Percentiles rank a stretch among this genome's conserved stretches.
Evolutionary conservation across 2,329 filamentous ascomycete species (phyloP).

Genomic region (Paramyrothecium sp.): DNA sequence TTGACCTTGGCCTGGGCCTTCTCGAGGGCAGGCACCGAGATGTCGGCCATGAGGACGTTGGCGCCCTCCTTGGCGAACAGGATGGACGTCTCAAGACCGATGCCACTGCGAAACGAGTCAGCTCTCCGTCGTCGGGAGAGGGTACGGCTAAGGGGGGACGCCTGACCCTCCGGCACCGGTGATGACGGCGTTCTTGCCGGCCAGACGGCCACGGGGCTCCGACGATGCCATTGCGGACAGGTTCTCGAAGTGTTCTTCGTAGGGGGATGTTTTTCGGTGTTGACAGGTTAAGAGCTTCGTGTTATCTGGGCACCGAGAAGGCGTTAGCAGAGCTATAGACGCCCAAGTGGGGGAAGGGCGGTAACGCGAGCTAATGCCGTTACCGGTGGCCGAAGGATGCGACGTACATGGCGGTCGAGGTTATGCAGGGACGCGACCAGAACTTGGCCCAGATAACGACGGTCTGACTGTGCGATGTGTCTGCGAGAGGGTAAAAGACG

Average conservation of each 20-base stretch:
- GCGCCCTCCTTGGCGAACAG: conserved; percentile 89
- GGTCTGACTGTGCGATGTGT: too few relatives aligned
- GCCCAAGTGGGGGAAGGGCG: too few relatives aligned
- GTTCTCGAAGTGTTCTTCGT: background rate
- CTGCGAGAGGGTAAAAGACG: background rate
- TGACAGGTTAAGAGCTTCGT: background rate
- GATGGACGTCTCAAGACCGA: conserved; percentile 88
- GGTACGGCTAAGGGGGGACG: conserved; percentile 37
- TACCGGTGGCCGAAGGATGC: too few relatives aligned
- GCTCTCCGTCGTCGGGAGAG: conserved; percentile 6
- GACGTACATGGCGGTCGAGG: too few relatives aligned
- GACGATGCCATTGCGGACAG: conserved; percentile 21
- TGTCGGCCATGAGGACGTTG: conserved; percentile 80
- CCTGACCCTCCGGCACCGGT: conserved; percentile 88
- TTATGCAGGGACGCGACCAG: too few relatives aligned
- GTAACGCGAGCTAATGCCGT: too few relatives aligned
- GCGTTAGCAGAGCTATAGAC: too few relatives aligned
- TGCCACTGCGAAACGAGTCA: conserved; percentile 59
- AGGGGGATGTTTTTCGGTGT: background rate
- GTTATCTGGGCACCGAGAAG: background rate
- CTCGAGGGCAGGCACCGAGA: conserved; percentile 74
- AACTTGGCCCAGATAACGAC: too few relatives aligned
- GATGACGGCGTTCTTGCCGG: conserved; percentile 67
- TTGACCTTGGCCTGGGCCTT: conserved; percentile 75
- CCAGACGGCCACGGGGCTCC: conserved; percentile 45